Evolutionary conservation across 441 rosid genomes (phyloP), one percentile per base, ranked within the genome.

Genomic region (Codiaeum variegatum): DNA sequence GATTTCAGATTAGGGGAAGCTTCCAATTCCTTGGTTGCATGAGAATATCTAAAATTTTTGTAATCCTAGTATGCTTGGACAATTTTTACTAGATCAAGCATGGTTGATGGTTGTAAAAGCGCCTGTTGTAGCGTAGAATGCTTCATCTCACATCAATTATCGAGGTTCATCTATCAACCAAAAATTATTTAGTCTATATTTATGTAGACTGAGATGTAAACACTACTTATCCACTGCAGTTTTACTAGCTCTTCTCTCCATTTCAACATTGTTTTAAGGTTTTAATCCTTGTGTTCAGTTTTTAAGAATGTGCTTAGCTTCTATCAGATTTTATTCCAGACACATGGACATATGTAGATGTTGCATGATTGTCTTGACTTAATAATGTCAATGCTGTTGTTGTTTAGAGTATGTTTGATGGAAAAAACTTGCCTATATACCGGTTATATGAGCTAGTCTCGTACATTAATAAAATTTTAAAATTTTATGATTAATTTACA

Each of bases 31-130:
- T 61, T 46, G 60, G 52, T 61, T 73, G 59, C 74, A 3, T 63
- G 59, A 55, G 52, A 24, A 61, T 76, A 67, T 64, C 68, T 9
- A 68, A 70, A 71, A 56, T 56, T 74, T 72, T 75, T 59, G 71
- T 47, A 46, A 71, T 72, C 29, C 26, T 6, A 62, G 72, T 71
- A 80, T 80, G 84, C 84, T 79, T 81, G 82, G 65, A 75, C 51
- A 66, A 67, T 54, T 83, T 83, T 79, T 79, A 65, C 76, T 60
- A 62, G 73, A 74, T 76, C 82, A 81, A 81, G 83, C 86, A 76
- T 79, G 74, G 75, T 72, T 44, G 56, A 54, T 69, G 72, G 76
- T 56, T 77, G 83, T 78, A 76, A 65, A 62, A 71, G 71, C 76
- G 61, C 64, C 70, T 74, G 75, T 66, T 79, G 77, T 79, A 77